Conservation (phyloP, 208 protist genomes). For the Crithidia sp. region DNA sequence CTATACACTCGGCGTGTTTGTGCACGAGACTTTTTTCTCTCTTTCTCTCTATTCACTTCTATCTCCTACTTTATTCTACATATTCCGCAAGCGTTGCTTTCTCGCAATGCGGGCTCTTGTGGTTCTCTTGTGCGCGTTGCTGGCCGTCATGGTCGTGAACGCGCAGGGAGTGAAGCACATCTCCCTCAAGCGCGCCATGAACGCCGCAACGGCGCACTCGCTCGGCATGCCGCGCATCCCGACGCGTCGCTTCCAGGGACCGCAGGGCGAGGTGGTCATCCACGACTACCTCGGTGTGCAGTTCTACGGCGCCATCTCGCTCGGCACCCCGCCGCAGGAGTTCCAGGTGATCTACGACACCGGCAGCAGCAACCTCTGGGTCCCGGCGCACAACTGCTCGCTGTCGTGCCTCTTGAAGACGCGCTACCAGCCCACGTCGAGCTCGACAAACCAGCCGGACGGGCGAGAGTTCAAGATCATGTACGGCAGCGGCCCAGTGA, state of each 20-base stretch:
- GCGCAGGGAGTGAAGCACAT: conserved; percentile 32
- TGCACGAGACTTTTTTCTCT: neutral
- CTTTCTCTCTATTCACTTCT: conserved; percentile 1
- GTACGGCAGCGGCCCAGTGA: conserved; percentile 94
- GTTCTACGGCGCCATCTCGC: conserved; percentile 89
- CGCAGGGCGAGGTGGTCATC: conserved; percentile 49
- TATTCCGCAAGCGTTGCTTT: neutral
- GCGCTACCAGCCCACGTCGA: conserved; percentile 84
- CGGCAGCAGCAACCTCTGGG: conserved; percentile 74
- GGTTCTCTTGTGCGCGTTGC: conserved; percentile 20
- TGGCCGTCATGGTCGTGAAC: conserved; percentile 11
- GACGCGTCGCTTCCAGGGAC: conserved; percentile 26
- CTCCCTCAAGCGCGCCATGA: conserved; percentile 41
- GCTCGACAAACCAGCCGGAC: conserved; percentile 84
- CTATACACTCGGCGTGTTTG: no score
- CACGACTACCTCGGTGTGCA: conserved; percentile 85
- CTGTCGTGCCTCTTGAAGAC: conserved; percentile 53
- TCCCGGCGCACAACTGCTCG: conserved; percentile 68
- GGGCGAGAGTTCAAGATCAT: conserved; percentile 89
- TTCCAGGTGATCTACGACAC: conserved; percentile 87
- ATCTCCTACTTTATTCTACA: neutral
- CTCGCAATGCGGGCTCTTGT: conserved; percentile 1
- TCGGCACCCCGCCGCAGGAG: conserved; percentile 89
- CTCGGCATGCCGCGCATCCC: conserved; percentile 32
- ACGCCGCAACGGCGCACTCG: conserved; percentile 31